Evolutionary conservation across 129 eudicot species (phyloP), one percentile per base, ranked within the genome.

Genomic region (Flaveria sonorensis): DNA sequence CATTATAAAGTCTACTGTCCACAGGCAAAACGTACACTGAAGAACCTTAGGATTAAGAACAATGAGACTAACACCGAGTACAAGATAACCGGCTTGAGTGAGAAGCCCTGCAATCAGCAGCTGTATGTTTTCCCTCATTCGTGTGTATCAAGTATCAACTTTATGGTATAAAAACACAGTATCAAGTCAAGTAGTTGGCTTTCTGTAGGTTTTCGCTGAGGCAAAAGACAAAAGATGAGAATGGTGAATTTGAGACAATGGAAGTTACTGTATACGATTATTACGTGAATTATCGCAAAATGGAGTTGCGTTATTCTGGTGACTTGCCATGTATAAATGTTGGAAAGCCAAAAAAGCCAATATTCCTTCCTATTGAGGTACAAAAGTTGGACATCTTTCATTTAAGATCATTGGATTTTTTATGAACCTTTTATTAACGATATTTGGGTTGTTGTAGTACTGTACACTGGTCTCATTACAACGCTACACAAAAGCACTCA

Each of bases 21-120:
- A 60, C 84, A 94, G 99, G 99, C 97, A 1, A 91, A 94, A 55
- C 84, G 93, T 13, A 82, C 83, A 9, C 80, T 94, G 14, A 94
- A 94, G 85, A 94, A 91, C 71, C 87, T 94, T 74, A 87, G 99
- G 86, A 79, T 94, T 36, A 89, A 79, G 77, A 73, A 86, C 1
- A 78, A 74, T 63, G 84, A 86, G 5, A 68, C 97, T 6, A 94
- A 94, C 53, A 46, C 82, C 0, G 99, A 94, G 81, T 89, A 73
- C 79, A 94, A 94, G 78, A 94, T 94, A 40, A 84, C 88, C 47
- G 99, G 99, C 1, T 83, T 94, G 73, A 94, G 99, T 75, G 99
- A 94, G 48, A 70, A 53, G 70, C 78, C 86, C 7, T 94, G 99
- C 86, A 85, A 76, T 16, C 83, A 91, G 40, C 97, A 91, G 70